phyloP scores from a whole-genome alignment of 768 basidiomycete species.

The Tulasnella sp. region DNA sequence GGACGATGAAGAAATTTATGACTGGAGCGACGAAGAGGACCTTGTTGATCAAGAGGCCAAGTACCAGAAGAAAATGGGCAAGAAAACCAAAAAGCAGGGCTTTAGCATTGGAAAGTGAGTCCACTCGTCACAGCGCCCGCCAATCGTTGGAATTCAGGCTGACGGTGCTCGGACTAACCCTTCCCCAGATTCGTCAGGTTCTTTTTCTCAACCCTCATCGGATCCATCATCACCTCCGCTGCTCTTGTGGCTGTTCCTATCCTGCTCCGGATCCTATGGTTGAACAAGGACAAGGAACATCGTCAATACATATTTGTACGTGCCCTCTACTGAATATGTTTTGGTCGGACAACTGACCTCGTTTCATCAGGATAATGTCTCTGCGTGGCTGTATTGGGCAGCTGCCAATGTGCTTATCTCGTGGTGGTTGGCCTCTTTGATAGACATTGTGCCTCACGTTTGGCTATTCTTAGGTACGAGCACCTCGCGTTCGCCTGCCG shows the following conservation, averaged over 20 bases:
- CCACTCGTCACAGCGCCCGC: conserved; percentile 1
- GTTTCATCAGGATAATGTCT: conserved; percentile 36
- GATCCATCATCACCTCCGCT: conserved; percentile 51
- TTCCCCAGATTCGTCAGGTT: conserved; percentile 40
- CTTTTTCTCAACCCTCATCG: conserved; percentile 60
- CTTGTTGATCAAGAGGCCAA: conserved; percentile 56
- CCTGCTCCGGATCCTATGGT: conserved; percentile 58
- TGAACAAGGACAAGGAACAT: conserved; percentile 42
- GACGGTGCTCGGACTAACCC: not conserved
- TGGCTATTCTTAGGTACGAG: conserved; percentile 24
- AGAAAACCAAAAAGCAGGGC: conserved; percentile 31
- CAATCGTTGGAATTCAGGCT: not conserved
- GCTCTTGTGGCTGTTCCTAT: conserved; percentile 49
- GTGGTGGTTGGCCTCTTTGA: conserved; percentile 61
- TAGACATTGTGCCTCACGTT: conserved; percentile 53
- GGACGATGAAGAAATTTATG: conserved; percentile 43
- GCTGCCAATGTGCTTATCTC: conserved; percentile 65
- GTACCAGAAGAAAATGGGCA: conserved; percentile 48
- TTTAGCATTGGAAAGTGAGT: conserved; percentile 46
- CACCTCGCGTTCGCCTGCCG: not conserved
- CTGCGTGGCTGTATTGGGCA: conserved; percentile 74
- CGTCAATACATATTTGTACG: conserved; percentile 36
- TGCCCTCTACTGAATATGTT: not conserved
- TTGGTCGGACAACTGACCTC: not conserved
- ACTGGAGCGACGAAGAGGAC: conserved; percentile 72